Conservation (phyloP, 805 yeast species). For the Kuraishia molischiana region DNA sequence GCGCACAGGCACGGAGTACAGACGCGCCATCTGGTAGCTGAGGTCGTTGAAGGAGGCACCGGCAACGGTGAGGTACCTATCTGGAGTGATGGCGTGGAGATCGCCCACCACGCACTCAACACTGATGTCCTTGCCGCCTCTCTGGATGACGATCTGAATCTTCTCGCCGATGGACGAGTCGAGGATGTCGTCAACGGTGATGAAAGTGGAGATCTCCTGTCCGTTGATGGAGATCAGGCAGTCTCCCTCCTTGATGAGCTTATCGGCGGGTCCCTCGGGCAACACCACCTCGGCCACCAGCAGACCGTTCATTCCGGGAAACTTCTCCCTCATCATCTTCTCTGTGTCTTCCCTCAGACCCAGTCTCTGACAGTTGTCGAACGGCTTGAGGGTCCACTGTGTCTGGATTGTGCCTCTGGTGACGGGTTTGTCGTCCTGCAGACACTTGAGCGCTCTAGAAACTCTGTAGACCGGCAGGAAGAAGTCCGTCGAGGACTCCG, state of each 20-base stretch:
- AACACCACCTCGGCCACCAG: slow-evolving; percentile 74
- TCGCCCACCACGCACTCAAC: slow-evolving; percentile 56
- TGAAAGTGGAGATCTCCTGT: slow-evolving; percentile 53
- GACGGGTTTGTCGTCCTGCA: slow-evolving; percentile 49
- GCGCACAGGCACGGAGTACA: slow-evolving; percentile 70
- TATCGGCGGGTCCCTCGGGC: slow-evolving; percentile 81
- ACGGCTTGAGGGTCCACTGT: slow-evolving; percentile 82
- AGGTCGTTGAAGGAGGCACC: slow-evolving; percentile 84
- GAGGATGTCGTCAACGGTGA: slow-evolving; percentile 73
- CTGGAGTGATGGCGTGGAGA: slow-evolving; percentile 76
- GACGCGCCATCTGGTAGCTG: slow-evolving; percentile 83
- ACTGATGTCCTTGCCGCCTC: slow-evolving; percentile 57
- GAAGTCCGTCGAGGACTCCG: slow-evolving; percentile 89
- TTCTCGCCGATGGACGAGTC: slow-evolving; percentile 59
- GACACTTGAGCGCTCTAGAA: slow-evolving; percentile 66
- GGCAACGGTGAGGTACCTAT: slow-evolving; percentile 67
- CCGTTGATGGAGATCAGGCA: slow-evolving; percentile 67
- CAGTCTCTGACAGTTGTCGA: slow-evolving; percentile 80
- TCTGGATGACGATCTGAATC: slow-evolving; percentile 50
- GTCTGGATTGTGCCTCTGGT: slow-evolving; percentile 90
- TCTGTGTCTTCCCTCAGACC: slow-evolving; percentile 76
- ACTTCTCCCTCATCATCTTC: slow-evolving; percentile 49
- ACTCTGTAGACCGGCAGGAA: slow-evolving; percentile 83
- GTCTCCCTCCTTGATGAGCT: slow-evolving; percentile 74
- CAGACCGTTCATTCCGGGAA: slow-evolving; percentile 71